Evolutionary conservation across 2,329 filamentous ascomycete genomes (phyloP).

Genomic region (Aspergillus aculeatus): DNA sequence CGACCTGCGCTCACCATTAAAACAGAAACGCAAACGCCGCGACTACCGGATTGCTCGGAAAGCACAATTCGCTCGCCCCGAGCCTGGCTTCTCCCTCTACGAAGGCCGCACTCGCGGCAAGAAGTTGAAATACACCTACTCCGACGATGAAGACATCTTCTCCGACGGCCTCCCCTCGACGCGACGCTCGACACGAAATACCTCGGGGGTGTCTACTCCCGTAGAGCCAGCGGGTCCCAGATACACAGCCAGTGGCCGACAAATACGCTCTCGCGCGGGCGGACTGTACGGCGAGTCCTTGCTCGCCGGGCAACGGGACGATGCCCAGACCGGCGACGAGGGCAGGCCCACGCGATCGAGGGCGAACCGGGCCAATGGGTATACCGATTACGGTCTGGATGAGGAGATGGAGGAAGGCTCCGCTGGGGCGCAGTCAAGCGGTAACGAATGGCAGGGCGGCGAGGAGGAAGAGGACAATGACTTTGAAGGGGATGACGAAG

Average conservation of each 20-base stretch:
- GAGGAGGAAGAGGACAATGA: conserved; percentile 71
- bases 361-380: conserved; percentile 33
- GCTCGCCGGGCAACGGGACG: conserved; percentile 54
- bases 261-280: conserved; percentile 61
- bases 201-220: conserved; percentile 69
- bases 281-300: conserved; percentile 57
- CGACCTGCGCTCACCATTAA: conserved; percentile 14
- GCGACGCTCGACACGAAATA: conserved; percentile 62
- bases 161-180: conserved; percentile 64
- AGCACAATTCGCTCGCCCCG: conserved; percentile 81
- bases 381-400: conserved; percentile 58
- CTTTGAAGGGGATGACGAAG: conserved; percentile 56
- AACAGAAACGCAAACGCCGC: conserved; percentile 82
- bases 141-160: conserved; percentile 77
- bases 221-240: conserved; percentile 64
- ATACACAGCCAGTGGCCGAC: conserved; percentile 81
- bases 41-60: conserved; percentile 87
- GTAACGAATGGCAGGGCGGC: conserved; percentile 70
- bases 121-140: conserved; percentile 93
- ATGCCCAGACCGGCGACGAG: conserved; percentile 47
- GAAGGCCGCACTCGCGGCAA: conserved; percentile 96
- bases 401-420: conserved; percentile 67
- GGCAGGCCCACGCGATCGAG: conserved; percentile 41
- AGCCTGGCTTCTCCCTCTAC: conserved; percentile 88
- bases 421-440: conserved; percentile 59